Percentiles rank a stretch among this genome's conserved stretches.
phyloP scores from a whole-genome alignment of 1,284 basidiomycete genomes.

The Cerioporus squamosus region DNA sequence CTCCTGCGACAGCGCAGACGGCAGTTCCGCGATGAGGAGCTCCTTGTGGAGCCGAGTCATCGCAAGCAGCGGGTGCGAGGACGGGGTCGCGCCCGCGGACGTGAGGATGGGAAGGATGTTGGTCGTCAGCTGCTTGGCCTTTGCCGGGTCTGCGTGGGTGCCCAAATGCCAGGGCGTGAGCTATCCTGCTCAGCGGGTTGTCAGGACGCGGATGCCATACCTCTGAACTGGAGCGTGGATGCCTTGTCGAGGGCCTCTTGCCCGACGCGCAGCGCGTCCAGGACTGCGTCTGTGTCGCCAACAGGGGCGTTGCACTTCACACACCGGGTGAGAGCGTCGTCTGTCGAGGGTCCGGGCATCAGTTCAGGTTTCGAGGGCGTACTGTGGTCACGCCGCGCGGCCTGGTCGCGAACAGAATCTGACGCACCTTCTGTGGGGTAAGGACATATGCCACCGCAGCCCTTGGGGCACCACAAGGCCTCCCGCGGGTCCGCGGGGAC shows the following conservation, averaged over 20 bases:
- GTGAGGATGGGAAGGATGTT: slow-evolving; percentile 67
- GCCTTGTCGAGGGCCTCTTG: slow-evolving; percentile 76
- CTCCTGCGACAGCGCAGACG: slow-evolving; percentile 44
- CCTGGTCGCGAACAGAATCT: neutral
- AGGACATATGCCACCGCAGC: slow-evolving; percentile 64
- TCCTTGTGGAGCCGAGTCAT: slow-evolving; percentile 72
- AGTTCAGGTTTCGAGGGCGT: neutral
- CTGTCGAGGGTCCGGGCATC: slow-evolving; percentile 35
- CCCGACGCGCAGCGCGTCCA: slow-evolving; percentile 66
- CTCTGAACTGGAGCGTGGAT: slow-evolving; percentile 56
- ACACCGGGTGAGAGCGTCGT: slow-evolving; percentile 55
- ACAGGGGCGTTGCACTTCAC: slow-evolving; percentile 58
- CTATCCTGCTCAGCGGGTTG: neutral
- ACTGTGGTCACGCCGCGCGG: neutral
- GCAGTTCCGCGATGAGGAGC: slow-evolving; percentile 62
- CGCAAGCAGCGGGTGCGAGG: slow-evolving; percentile 78
- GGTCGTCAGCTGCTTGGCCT: slow-evolving; percentile 63
- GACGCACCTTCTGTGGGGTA: slow-evolving; percentile 58
- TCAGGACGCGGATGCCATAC: slow-evolving; percentile 36
- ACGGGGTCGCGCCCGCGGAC: slow-evolving; percentile 57
- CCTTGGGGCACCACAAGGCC: slow-evolving; percentile 67
- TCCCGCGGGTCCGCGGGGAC: slow-evolving; percentile 67
- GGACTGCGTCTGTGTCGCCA: slow-evolving; percentile 52
- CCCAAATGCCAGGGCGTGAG: neutral
- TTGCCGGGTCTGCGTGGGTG: slow-evolving; percentile 46